Percentiles rank a stretch among this genome's conserved stretches.
Evolutionary conservation across 139 green algal species (phyloP).

Genomic region (Nannochloris sp.): DNA sequence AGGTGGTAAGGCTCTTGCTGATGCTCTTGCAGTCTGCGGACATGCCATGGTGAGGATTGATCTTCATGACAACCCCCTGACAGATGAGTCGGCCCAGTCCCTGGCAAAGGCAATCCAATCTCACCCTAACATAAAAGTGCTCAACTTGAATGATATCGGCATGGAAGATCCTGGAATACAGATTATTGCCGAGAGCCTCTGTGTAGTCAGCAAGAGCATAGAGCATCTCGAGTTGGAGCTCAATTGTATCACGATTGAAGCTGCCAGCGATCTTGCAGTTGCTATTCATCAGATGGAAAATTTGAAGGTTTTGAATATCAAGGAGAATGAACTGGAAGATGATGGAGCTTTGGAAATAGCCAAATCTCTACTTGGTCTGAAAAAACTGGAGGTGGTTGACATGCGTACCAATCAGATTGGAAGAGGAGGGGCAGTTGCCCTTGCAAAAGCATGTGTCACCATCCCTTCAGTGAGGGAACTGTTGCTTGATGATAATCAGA

Average conservation of each 20-base stretch:
- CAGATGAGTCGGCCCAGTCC: conserved; percentile 31
- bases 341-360: conserved; percentile 49
- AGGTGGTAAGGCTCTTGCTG: conserved; percentile 57
- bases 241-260: conserved; percentile 64
- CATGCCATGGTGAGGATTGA: conserved; percentile 44
- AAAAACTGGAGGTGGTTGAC: conserved; percentile 33
- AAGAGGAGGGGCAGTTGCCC: conserved; percentile 48
- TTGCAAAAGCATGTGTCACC: conserved; percentile 33
- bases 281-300: conserved; percentile 36
- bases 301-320: conserved; percentile 58
- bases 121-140: conserved; percentile 36
- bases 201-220: conserved; percentile 8
- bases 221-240: conserved; percentile 73
- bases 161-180: conserved; percentile 61
- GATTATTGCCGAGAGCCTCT: conserved; percentile 42
- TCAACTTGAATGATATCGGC: conserved; percentile 76
- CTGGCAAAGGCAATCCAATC: conserved; percentile 24
- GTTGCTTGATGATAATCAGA: conserved; percentile 75
- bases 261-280: conserved; percentile 39
- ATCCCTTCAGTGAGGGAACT: conserved; percentile 30
- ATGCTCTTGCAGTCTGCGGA: conserved; percentile 35
- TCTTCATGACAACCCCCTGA: conserved; percentile 83
- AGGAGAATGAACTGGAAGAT: conserved; percentile 85
- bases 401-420: conserved; percentile 58
- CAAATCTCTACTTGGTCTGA: conserved; percentile 9